phyloP scores from a whole-genome alignment of 1,284 basidiomycete genomes.

The Sanghuangporus sanghuang region DNA sequence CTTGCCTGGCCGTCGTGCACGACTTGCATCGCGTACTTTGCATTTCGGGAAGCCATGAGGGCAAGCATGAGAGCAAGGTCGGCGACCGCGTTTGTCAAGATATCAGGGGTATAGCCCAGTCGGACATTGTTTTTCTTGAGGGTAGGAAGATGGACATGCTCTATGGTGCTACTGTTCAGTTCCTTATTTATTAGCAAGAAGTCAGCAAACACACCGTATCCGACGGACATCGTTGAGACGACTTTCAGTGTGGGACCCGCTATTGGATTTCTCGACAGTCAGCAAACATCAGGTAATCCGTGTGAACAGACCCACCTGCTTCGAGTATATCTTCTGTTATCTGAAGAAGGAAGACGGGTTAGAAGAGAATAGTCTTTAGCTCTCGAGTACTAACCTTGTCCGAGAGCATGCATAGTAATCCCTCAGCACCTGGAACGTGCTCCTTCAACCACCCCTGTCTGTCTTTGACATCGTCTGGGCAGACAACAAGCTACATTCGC shows the following conservation, averaged over 20 bases:
- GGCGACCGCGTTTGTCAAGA: too few species aligned
- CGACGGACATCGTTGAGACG: conserved; percentile 88
- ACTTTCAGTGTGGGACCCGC: conserved; percentile 71
- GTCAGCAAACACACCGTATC: conserved; percentile 59
- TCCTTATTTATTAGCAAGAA: too few species aligned
- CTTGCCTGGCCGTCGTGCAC: too few species aligned
- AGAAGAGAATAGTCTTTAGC: not conserved
- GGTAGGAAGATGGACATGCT: too few species aligned
- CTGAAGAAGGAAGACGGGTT: conserved; percentile 30
- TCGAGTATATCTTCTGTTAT: conserved; percentile 72
- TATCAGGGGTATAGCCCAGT: too few species aligned
- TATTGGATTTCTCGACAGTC: conserved; percentile 24
- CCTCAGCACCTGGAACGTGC: conserved; percentile 62
- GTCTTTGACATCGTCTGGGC: conserved; percentile 63
- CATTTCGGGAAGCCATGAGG: too few species aligned
- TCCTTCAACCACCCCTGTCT: conserved; percentile 76
- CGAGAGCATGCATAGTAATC: conserved; percentile 62
- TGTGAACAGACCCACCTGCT: conserved; percentile 44
- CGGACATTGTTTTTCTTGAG: too few species aligned
- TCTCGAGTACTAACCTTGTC: conserved; percentile 51
- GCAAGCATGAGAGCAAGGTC: too few species aligned
- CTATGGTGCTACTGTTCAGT: too few species aligned
- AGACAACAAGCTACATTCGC: conserved; percentile 52
- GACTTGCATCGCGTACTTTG: too few species aligned
- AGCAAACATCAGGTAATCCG: not conserved